These are phyloP conservation scores for Plicaturopsis crispa DNA, from an alignment of 768 basidiomycete species.

Conservation along the genomic window DNA sequence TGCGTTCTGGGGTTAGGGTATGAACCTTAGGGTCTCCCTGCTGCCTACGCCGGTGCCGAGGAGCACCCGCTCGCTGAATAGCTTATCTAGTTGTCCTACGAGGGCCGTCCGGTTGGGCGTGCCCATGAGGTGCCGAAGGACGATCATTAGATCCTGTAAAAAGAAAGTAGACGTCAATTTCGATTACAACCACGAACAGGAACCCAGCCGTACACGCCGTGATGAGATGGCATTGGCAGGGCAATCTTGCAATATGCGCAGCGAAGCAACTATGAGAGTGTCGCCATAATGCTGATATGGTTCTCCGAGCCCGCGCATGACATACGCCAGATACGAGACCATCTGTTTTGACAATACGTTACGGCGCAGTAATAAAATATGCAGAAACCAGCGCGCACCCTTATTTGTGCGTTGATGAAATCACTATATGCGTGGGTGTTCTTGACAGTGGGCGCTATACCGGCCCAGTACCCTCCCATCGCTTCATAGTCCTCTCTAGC, in stretches of 20 bases:
- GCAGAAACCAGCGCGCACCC: slow-evolving; percentile 39
- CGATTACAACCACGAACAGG: slow-evolving; percentile 5
- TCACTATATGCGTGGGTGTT: slow-evolving; percentile 74
- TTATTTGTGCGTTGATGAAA: slow-evolving; percentile 84
- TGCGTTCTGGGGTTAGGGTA: too few species aligned
- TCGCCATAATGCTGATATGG: slow-evolving; percentile 74
- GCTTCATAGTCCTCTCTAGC: slow-evolving; percentile 75
- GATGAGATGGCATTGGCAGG: slow-evolving; percentile 77
- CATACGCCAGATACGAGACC: slow-evolving; percentile 87
- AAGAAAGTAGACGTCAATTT: too few species aligned
- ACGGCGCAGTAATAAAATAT: slow-evolving; percentile 1
- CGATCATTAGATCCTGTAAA: slow-evolving; percentile 80
- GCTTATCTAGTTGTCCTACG: slow-evolving; percentile 76
- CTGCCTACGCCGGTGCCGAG: slow-evolving; percentile 80
- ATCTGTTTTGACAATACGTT: slow-evolving; percentile 40
- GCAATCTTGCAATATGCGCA: slow-evolving; percentile 91
- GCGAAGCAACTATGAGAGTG: slow-evolving; percentile 66
- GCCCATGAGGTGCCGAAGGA: slow-evolving; percentile 82
- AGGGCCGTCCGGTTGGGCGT: slow-evolving; percentile 74
- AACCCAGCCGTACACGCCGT: slow-evolving; percentile 54
- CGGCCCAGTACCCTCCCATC: slow-evolving; percentile 77
- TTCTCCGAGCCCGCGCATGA: slow-evolving; percentile 61
- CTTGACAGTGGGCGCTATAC: slow-evolving; percentile 69
- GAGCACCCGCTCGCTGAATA: slow-evolving; percentile 86
- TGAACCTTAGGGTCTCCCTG: slow-evolving; percentile 80